Conservation (phyloP, 2,329 filamentous ascomycete species). For the Neopestalotiopsis sp. region DNA sequence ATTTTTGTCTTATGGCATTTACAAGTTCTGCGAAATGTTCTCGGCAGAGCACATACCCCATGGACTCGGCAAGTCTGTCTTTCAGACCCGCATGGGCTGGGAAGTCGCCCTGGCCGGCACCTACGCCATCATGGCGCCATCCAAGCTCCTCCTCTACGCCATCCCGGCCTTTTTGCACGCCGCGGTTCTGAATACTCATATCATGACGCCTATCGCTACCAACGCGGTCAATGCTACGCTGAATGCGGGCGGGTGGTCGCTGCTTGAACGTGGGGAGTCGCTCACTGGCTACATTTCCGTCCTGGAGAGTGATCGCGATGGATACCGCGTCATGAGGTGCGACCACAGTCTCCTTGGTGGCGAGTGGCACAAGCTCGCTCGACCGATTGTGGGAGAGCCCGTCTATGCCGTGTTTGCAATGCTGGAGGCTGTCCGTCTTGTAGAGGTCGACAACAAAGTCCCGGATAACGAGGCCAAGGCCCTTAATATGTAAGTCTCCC, state of each 20-base stretch:
- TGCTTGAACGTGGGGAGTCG: constrained; percentile 85
- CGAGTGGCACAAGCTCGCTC: constrained; percentile 75
- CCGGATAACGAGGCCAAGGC: constrained; percentile 75
- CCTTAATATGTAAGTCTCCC: constrained; percentile 75
- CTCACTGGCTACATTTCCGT: constrained; percentile 93
- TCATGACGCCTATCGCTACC: constrained; percentile 66
- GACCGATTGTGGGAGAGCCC: constrained; percentile 72
- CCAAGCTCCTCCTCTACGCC: constrained; percentile 68
- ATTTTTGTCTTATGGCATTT: constrained; percentile 69
- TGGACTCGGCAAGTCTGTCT: constrained; percentile 64
- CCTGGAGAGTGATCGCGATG: constrained; percentile 72
- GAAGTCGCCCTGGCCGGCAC: constrained; percentile 70
- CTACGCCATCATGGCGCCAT: constrained; percentile 73
- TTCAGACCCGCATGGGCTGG: constrained; percentile 74
- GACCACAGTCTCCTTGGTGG: constrained; percentile 95
- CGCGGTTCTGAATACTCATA: constrained; percentile 74
- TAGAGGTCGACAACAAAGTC: constrained; percentile 62
- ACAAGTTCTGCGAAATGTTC: constrained; percentile 55
- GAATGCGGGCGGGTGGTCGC: constrained; percentile 68
- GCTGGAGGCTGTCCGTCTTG: constrained; percentile 86
- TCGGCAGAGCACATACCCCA: constrained; percentile 47
- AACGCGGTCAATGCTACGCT: constrained; percentile 71
- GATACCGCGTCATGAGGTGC: constrained; percentile 85
- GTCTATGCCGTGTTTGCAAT: constrained; percentile 97
- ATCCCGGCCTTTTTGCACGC: constrained; percentile 78